Base-by-base conservation (phyloP, 805 yeast species). In the Myxozyma vanderwaltii region DNA sequence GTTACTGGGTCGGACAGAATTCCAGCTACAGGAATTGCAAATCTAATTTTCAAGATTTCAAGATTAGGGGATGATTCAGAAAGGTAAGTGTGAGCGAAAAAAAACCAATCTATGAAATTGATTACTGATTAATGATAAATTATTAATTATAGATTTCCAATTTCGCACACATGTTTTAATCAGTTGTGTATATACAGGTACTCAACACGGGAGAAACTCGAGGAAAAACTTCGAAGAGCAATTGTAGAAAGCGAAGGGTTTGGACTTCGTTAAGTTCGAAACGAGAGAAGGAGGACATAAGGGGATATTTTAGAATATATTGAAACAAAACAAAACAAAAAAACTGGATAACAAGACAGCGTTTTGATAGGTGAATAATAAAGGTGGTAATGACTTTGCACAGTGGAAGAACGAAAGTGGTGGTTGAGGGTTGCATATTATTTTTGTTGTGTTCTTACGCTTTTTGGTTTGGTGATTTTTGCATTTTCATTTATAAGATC, bases 161-260 rank as follows among this genome's bases (percentile, higher is more conserved):
- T 86, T 15, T 90, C 97, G 0, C 98, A 92, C 70, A 94, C 98
- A 0, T 92, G 99, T 68, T 92, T 94, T 76, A 94, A 92, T 70
- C 96, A 92, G 75, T 71, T 92, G 24, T 86, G 92, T 56, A 66
- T 94, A 4, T 87, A 84, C 72, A 84, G 84, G 38, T 92, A 92
- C 71, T 65, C 73, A 13, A 70, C 81, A 4, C 75, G 76, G 59
- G 82, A 79, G n/a, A 82, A 81, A 62, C 74, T 94, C 54, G 71
- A 74, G 45, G 54, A 69, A 1, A 91, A 89, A 72, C 72, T 92
- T 58, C 70, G 75, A n/a, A 69, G 79, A 63, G 96, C 97, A 0
- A 80, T 92, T 19, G 75, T 79, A 46, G 95, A 87, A 70, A 85
- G 91, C 62, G 86, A 88, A 61, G 98, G 97, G 1, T 94, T 92